A percentile compares a stretch with the other conserved stretches of the same genome.
phyloP scores from a whole-genome alignment of 306 rosid genomes.

The Pterocarpus macrocarpus region DNA sequence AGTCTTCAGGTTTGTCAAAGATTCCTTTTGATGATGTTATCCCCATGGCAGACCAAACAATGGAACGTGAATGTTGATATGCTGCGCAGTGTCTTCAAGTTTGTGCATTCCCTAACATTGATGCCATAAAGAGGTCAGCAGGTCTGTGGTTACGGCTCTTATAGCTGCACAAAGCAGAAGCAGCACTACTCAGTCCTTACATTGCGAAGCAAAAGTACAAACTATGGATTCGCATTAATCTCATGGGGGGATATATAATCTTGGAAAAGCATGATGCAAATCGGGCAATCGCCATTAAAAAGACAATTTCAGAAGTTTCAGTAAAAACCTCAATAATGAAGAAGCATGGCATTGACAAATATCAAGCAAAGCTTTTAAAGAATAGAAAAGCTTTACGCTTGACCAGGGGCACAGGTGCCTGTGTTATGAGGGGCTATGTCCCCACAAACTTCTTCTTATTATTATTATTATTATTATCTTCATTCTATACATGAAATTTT shows the following conservation, averaged over 20 bases:
- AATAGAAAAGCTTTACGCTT: neutral
- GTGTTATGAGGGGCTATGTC: too few relatives aligned
- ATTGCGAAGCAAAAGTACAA: neutral
- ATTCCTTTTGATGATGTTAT: too few relatives aligned
- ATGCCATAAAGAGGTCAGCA: too few relatives aligned
- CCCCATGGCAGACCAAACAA: too few relatives aligned
- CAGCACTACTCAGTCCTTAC: constrained; percentile 3
- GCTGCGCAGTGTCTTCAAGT: too few relatives aligned
- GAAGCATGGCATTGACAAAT: neutral
- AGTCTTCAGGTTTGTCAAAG: neutral
- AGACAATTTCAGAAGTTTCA: neutral
- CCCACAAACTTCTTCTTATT: too few relatives aligned
- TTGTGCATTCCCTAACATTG: too few relatives aligned
- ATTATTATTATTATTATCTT: too few relatives aligned
- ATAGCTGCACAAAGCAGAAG: neutral
- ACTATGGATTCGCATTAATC: neutral
- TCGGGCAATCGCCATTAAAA: too few relatives aligned
- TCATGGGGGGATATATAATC: neutral
- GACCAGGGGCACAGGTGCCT: neutral
- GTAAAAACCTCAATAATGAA: neutral
- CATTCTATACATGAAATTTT: too few relatives aligned
- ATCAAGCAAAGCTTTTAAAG: neutral
- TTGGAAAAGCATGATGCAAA: neutral
- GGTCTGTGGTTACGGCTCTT: too few relatives aligned
- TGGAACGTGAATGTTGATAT: too few relatives aligned